Conservation (phyloP, 495 filamentous ascomycete species). For the Aspergillus ostianus region DNA sequence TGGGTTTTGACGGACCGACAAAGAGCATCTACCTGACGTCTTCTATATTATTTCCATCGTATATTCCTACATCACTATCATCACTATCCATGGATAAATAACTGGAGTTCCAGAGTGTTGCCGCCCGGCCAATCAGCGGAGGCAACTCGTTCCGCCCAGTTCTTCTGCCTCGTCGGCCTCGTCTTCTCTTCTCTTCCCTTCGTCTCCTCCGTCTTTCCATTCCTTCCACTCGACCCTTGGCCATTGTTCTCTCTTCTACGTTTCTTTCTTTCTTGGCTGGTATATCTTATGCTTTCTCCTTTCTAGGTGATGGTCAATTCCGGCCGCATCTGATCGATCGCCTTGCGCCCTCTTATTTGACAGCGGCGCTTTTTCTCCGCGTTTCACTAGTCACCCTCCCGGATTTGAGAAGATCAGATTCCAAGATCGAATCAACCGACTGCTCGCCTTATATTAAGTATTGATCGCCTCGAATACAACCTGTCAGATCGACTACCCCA, state of each 20-base stretch:
- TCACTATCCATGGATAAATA: no score
- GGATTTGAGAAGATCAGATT: constrained; percentile 8
- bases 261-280: neutral
- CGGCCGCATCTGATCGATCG: constrained; percentile 3
- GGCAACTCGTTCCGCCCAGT: constrained; percentile 9
- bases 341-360: constrained; percentile 10
- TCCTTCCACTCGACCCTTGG: neutral
- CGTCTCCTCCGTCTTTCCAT: neutral
- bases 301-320: neutral
- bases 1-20: no score
- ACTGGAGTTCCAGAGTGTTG: no score
- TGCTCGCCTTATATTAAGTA: neutral
- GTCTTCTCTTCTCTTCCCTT: neutral
- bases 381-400: constrained; percentile 20
- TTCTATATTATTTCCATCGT: no score
- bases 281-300: neutral
- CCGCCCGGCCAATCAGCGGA: constrained; percentile 10
- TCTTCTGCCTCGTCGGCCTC: constrained; percentile 8
- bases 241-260: neutral
- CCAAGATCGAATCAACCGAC: neutral
- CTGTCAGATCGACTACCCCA: constrained; percentile 22
- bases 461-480: constrained; percentile 10
- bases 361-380: constrained; percentile 22
- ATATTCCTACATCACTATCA: no score
- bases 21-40: no score